Evolutionary conservation across 495 filamentous ascomycete genomes (phyloP).

Genomic region (Poronia punctata): DNA sequence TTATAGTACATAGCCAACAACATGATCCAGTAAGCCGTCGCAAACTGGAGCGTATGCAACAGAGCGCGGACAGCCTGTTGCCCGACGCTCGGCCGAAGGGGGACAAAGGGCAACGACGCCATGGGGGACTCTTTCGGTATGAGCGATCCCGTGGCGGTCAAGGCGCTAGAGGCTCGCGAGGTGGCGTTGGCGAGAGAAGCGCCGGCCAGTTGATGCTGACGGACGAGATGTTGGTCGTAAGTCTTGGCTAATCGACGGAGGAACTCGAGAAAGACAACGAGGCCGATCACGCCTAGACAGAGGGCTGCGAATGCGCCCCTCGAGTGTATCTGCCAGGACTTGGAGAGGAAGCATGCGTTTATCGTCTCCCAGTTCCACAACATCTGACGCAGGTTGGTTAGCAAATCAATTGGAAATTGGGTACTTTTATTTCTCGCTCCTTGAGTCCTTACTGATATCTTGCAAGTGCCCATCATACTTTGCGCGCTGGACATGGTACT

Average conservation of each 20-base stretch:
- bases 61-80: conserved; percentile 57
- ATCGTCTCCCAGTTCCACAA: conserved; percentile 73
- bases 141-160: conserved; percentile 8
- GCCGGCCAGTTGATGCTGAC: conserved; percentile 24
- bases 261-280: conserved; percentile 58
- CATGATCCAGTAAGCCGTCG: conserved; percentile 66
- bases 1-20: conserved; percentile 59
- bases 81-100: conserved; percentile 41
- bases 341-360: conserved; percentile 63
- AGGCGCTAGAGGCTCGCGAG: conserved; percentile 4
- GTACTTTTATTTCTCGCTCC: too few relatives aligned
- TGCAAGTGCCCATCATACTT: too few relatives aligned
- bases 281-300: conserved; percentile 60
- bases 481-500: too few relatives aligned
- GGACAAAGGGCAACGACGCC: not conserved
- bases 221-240: conserved; percentile 55
- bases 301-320: conserved; percentile 57
- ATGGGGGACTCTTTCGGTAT: conserved; percentile 10
- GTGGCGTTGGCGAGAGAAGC: too few relatives aligned
- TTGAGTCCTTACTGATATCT: too few relatives aligned
- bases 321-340: conserved; percentile 57
- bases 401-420: too few relatives aligned
- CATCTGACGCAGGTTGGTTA: too few relatives aligned
- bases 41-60: conserved; percentile 61
- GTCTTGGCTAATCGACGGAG: conserved; percentile 52